A percentile compares a stretch with the other conserved stretches of the same genome.
Conservation (phyloP, 306 rosid genomes). For the Pachyrhizus erosus region DNA sequence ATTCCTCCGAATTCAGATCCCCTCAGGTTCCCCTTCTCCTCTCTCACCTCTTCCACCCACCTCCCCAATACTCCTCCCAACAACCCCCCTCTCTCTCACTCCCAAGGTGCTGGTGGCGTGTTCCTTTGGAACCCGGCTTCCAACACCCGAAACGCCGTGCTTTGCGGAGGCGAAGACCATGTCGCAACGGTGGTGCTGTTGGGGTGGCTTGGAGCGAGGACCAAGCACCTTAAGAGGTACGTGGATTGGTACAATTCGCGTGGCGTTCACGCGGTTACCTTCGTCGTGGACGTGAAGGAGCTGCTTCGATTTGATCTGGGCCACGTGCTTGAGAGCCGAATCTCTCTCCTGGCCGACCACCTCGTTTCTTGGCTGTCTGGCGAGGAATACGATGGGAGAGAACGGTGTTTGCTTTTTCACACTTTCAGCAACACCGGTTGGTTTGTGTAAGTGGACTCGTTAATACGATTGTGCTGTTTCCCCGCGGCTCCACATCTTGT, state of each 20-base stretch:
- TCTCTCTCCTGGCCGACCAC: slow-evolving; percentile 55
- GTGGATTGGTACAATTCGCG: slow-evolving; percentile 85
- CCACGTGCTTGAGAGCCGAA: slow-evolving; percentile 57
- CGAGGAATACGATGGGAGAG: slow-evolving; percentile 60
- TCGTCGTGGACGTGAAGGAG: slow-evolving; percentile 66
- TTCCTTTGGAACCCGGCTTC: slow-evolving; percentile 61
- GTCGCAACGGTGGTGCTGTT: slow-evolving; percentile 71
- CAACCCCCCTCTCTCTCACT: slow-evolving; percentile 39
- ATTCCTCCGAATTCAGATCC: slow-evolving; percentile 41
- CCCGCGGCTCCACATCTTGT: not conserved
- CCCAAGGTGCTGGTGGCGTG: slow-evolving; percentile 34
- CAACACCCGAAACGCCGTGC: slow-evolving; percentile 35
- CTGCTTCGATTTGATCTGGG: slow-evolving; percentile 65
- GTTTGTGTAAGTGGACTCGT: slow-evolving; percentile 69
- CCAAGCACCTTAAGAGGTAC: slow-evolving; percentile 79
- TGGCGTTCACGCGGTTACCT: slow-evolving; percentile 76
- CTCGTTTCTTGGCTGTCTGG: slow-evolving; percentile 66
- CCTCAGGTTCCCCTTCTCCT: slow-evolving; percentile 49
- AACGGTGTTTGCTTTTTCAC: slow-evolving; percentile 78
- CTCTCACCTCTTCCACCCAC: slow-evolving; percentile 49
- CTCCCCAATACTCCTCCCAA: slow-evolving; percentile 13
- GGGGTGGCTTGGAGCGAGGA: slow-evolving; percentile 88
- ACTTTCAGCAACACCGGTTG: slow-evolving; percentile 96
- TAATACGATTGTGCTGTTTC: not conserved
- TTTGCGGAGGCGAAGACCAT: slow-evolving; percentile 33